phyloP scores from a whole-genome alignment of 169 alveolate species.

The Cryptosporidium andersoni region DNA sequence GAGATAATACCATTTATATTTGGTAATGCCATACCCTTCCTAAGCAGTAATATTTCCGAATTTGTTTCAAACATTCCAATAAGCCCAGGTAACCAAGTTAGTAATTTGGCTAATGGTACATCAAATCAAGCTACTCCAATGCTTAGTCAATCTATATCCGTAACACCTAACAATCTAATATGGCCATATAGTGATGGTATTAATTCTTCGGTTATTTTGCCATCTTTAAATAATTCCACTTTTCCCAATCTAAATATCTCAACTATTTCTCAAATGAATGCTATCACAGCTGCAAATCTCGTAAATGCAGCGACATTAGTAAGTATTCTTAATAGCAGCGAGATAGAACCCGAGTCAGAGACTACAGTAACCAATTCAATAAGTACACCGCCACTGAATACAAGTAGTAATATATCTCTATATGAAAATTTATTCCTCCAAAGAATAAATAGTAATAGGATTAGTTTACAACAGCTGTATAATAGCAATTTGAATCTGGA shows the following conservation, averaged over 20 bases:
- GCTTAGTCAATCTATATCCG: no score
- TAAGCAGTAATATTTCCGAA: no score
- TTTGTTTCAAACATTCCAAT: no score
- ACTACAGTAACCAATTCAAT: neutral
- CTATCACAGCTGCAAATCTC: conserved; percentile 31
- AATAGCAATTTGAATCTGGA: conserved; percentile 8
- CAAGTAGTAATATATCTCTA: neutral
- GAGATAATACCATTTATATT: conserved; percentile 74
- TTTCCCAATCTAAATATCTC: conserved; percentile 24
- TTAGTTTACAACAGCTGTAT: neutral
- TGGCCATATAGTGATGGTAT: neutral
- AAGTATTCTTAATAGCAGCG: neutral
- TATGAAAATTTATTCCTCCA: conserved; percentile 8
- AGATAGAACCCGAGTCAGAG: neutral
- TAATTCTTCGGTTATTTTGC: neutral
- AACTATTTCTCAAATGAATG: conserved; percentile 54
- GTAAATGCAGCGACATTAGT: conserved; percentile 17
- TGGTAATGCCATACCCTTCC: neutral
- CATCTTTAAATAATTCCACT: conserved; percentile 12
- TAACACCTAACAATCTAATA: no score
- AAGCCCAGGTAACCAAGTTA: no score
- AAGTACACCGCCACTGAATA: neutral
- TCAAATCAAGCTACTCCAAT: no score
- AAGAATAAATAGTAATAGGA: conserved; percentile 1
- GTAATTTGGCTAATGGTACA: no score